phyloP scores from a whole-genome alignment of 371 early-diverging fungal species.

The Gilbertella persicaria region DNA sequence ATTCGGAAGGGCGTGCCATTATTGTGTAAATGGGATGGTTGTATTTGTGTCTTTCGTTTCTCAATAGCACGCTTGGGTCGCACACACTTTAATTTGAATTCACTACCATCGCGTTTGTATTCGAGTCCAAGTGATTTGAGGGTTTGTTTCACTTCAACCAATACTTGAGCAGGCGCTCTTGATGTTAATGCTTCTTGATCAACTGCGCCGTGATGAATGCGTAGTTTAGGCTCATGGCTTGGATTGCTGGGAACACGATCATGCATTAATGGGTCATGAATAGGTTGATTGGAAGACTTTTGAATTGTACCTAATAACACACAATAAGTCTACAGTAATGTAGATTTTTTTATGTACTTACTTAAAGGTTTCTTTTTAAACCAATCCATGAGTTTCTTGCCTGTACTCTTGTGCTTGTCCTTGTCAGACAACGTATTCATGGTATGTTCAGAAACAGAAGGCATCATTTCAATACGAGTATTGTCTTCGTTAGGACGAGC shows the following conservation, averaged over 20 bases:
- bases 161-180: slow-evolving; percentile 69
- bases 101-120: slow-evolving; percentile 65
- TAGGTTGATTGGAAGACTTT: slow-evolving; percentile 9
- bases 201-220: slow-evolving; percentile 78
- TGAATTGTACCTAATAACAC: slow-evolving; percentile 14
- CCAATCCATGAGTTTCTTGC: slow-evolving; percentile 71
- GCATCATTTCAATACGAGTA: slow-evolving; percentile 16
- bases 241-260: not conserved
- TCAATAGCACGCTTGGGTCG: slow-evolving; percentile 44
- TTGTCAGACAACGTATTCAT: slow-evolving; percentile 24
- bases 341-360: slow-evolving; percentile 35
- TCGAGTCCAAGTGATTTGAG: slow-evolving; percentile 71
- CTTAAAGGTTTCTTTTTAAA: slow-evolving; percentile 66
- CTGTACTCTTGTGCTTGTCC: slow-evolving; percentile 51
- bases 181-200: slow-evolving; percentile 78
- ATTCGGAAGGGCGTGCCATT: slow-evolving; percentile 28
- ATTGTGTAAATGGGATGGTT: slow-evolving; percentile 1
- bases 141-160: slow-evolving; percentile 67
- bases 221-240: slow-evolving; percentile 55
- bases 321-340: not conserved
- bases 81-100: slow-evolving; percentile 73
- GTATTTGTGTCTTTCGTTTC: not conserved
- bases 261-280: not conserved
- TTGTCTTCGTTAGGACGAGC: not conserved
- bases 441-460: slow-evolving; percentile 40